Percentiles rank a stretch among this genome's conserved stretches.
phyloP scores from a whole-genome alignment of 345 rosid genomes.

The Geranium rotundifolium region DNA sequence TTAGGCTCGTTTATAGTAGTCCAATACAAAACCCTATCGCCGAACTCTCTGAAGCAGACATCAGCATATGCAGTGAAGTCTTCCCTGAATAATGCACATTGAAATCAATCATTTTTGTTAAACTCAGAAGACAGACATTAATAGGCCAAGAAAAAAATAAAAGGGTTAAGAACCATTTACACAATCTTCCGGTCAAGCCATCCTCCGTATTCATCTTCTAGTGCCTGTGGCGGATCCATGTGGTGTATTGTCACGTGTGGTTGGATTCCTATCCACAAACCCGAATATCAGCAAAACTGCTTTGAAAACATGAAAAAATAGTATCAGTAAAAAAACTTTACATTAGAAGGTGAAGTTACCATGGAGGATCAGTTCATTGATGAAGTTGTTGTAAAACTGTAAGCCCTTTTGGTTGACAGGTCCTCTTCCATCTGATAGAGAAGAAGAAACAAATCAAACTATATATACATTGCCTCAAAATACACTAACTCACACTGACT shows the following conservation, averaged over 20 bases:
- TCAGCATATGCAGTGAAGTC: conserved; percentile 31
- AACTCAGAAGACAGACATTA: too few relatives aligned
- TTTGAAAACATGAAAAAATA: not conserved
- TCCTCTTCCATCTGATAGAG: conserved; percentile 19
- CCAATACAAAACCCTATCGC: conserved; percentile 36
- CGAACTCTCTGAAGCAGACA: conserved; percentile 36
- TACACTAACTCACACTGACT: not conserved
- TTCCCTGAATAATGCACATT: conserved; percentile 15
- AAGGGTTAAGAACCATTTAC: conserved; percentile 10
- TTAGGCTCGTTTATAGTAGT: conserved; percentile 42
- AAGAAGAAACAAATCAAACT: not conserved
- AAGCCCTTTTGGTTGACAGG: conserved; percentile 15
- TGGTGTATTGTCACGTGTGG: conserved; percentile 32
- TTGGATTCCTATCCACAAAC: conserved; percentile 23
- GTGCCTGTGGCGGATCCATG: conserved; percentile 30
- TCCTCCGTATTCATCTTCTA: conserved; percentile 42
- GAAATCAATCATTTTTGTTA: too few relatives aligned
- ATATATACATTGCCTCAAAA: not conserved
- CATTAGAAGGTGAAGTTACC: not conserved
- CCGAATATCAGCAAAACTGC: not conserved
- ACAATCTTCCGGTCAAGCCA: conserved; percentile 30
- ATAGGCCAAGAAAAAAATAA: too few relatives aligned
- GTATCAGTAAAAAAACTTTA: not conserved
- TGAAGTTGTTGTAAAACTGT: conserved; percentile 19
- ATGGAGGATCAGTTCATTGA: conserved; percentile 15